phyloP scores from a whole-genome alignment of 2,329 filamentous ascomycete species.

The Fusarium sp. region DNA sequence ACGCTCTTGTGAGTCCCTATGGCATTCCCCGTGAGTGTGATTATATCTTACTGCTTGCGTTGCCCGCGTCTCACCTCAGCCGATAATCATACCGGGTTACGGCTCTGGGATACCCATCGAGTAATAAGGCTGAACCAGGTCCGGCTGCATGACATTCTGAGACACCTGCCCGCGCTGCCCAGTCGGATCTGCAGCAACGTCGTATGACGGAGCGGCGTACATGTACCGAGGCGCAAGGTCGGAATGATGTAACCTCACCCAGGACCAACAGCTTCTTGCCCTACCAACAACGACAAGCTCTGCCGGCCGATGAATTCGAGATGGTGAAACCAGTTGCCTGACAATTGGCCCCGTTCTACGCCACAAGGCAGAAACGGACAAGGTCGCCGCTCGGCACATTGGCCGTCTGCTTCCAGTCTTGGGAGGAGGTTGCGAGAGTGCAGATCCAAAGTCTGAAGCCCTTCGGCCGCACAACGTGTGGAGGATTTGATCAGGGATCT shows the following conservation, averaged over 20 bases:
- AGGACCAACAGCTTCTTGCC: slow-evolving; percentile 1
- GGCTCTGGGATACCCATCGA: neutral
- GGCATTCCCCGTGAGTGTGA: slow-evolving; percentile 38
- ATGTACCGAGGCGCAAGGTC: slow-evolving; percentile 21
- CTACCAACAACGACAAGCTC: neutral
- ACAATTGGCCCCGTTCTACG: slow-evolving; percentile 30
- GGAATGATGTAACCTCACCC: slow-evolving; percentile 22
- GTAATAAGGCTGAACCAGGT: slow-evolving; percentile 33
- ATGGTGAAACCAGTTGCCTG: slow-evolving; percentile 45
- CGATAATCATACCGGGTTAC: neutral
- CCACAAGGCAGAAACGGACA: slow-evolving; percentile 20
- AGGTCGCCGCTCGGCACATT: slow-evolving; percentile 30
- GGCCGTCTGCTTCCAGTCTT: slow-evolving; percentile 32
- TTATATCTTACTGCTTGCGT: neutral
- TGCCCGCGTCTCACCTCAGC: neutral
- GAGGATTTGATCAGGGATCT: slow-evolving; percentile 20
- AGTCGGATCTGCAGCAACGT: slow-evolving; percentile 27
- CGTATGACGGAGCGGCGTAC: slow-evolving; percentile 31
- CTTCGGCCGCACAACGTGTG: slow-evolving; percentile 33
- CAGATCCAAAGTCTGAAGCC: slow-evolving; percentile 19
- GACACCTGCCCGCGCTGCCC: slow-evolving; percentile 9
- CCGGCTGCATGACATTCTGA: slow-evolving; percentile 20
- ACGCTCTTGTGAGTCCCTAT: slow-evolving; percentile 38
- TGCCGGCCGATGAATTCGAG: slow-evolving; percentile 34
- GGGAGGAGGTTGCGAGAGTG: slow-evolving; percentile 10